phyloP scores from a whole-genome alignment of 306 rosid genomes.

The Glycine tomentella region DNA sequence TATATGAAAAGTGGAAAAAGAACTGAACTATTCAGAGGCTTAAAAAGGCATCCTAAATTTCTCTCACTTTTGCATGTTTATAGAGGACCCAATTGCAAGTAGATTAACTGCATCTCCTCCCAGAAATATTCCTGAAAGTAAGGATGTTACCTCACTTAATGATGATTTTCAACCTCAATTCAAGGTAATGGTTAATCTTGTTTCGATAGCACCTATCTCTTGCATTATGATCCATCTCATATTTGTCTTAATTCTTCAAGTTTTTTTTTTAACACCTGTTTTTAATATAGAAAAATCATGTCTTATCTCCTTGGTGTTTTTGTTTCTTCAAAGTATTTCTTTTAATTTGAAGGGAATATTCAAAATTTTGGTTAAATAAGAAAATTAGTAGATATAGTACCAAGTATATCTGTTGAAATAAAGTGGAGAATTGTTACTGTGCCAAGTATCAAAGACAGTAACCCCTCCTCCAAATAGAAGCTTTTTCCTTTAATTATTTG shows the following conservation, averaged over 20 bases:
- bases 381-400: background rate
- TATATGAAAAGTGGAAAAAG: conserved; percentile 28
- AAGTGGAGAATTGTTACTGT: background rate
- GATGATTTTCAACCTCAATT: conserved; percentile 58
- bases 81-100: conserved; percentile 89
- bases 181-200: conserved; percentile 58
- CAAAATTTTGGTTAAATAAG: conserved; percentile 2
- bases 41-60: conserved; percentile 21
- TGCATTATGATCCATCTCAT: conserved; percentile 11
- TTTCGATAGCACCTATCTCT: conserved; percentile 21
- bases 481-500: background rate
- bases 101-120: conserved; percentile 67
- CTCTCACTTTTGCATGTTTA: conserved; percentile 44
- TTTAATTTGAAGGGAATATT: background rate
- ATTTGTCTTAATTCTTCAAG: conserved; percentile 6
- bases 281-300: conserved; percentile 12
- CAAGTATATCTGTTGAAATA: background rate
- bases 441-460: background rate
- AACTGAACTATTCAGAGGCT: conserved; percentile 38
- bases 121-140: conserved; percentile 67
- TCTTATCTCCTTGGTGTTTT: conserved; percentile 1
- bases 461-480: background rate
- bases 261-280: background rate
- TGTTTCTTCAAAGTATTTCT: background rate
- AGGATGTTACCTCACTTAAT: conserved; percentile 53